These are phyloP conservation scores for Podosphaera xanthii DNA, from an alignment of 2,329 filamentous ascomycete species.

Conservation along the genomic window DNA sequence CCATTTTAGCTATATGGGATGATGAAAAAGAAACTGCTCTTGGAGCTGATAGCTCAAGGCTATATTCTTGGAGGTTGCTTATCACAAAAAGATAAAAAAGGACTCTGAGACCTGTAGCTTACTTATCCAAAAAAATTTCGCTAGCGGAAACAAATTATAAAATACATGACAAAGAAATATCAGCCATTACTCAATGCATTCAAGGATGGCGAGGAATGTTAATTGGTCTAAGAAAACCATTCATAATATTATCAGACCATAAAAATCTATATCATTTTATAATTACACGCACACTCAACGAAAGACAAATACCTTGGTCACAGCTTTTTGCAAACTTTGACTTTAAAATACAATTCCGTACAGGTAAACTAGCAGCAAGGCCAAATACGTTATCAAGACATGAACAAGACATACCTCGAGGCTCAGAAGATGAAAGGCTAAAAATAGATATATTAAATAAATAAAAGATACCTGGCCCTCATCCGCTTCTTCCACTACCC, in stretches of 20 bases:
- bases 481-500: background rate
- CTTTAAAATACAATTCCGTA: too few relatives aligned
- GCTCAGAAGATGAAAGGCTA: background rate
- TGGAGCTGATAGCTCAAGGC: background rate
- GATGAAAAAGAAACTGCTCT: background rate
- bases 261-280: too few relatives aligned
- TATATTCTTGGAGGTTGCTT: background rate
- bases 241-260: too few relatives aligned
- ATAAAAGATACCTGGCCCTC: background rate
- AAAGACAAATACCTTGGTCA: background rate
- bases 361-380: too few relatives aligned
- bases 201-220: too few relatives aligned
- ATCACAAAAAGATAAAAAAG: background rate
- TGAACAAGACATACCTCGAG: background rate
- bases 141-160: background rate
- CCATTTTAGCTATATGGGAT: too few relatives aligned
- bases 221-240: too few relatives aligned
- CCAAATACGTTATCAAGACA: too few relatives aligned
- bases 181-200: background rate
- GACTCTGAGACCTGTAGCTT: background rate
- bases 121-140: too few relatives aligned
- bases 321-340: background rate
- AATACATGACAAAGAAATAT: background rate
- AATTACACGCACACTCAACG: too few relatives aligned
- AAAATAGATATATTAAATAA: background rate